Evolutionary conservation across 1,139 yeast genomes (phyloP), one percentile per base, ranked within the genome.

Genomic region (Taphrina wiesneri): DNA sequence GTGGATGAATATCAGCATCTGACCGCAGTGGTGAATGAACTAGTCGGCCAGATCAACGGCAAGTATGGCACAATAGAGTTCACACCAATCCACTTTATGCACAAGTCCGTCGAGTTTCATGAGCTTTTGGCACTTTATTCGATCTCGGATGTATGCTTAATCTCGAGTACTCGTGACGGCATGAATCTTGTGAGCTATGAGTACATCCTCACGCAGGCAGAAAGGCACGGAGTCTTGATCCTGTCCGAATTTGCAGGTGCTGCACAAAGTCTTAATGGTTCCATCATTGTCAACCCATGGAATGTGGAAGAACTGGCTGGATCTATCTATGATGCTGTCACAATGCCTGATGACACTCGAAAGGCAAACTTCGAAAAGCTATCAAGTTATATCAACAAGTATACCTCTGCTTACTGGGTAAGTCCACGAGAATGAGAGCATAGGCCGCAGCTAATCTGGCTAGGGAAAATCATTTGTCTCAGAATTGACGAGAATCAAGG

Each of bases 181-280:
- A 93, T 93, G 99, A 93, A 93, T 75, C 83, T 93, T 73, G 99
- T 93, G 17, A 86, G 95, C 66, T 93, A 90, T 75, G 99, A 93
- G 77, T 93, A 93, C 77, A 90, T 95, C 73, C 97, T 99, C 0
- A 92, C 98, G 74, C 99, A 93, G 76, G 85, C 88, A 71, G 86
- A 86, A 60, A 86, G 86, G 68, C 87, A 90, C 70, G 99, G 99
- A 7, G 85, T 90, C 2, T 81, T 93, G 71, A 88, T 93, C 60
- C 78, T 93, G 69, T 87, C 96, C 56, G 99, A 93, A 77, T 93
- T 93, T 78, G 96, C 99, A 0, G 99, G 99, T 57, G 99, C 99
- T n/a, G 98, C 99, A 0, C 99, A 93, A 77, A 87, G 96, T 0
- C 80, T 93, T 70, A 93, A 93, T 74, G 99, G 99, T 28, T 91